A percentile compares a stretch with the other conserved stretches of the same genome.
These are phyloP conservation scores for Lepidium aucheri DNA, from an alignment of 345 rosid genomes.

Conservation along the genomic window DNA sequence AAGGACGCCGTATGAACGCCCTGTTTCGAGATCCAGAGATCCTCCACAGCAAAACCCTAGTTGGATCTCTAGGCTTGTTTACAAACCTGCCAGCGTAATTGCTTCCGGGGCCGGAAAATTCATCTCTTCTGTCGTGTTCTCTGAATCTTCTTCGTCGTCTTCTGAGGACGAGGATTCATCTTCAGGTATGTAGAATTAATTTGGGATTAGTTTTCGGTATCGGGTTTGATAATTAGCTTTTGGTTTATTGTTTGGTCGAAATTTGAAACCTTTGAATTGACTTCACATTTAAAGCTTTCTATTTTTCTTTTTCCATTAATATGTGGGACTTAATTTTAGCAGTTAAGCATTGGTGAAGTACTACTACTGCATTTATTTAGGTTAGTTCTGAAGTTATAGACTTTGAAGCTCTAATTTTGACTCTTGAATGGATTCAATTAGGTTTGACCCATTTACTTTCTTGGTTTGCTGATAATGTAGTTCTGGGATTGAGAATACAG, in stretches of 20 bases:
- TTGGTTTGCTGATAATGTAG: neutral
- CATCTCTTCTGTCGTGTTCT: slow-evolving; percentile 55
- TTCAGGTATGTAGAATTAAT: slow-evolving; percentile 32
- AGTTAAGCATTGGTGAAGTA: neutral
- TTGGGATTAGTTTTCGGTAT: neutral
- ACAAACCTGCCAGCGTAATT: slow-evolving; percentile 65
- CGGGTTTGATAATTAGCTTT: neutral
- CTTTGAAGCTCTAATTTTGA: neutral
- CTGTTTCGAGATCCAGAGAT: slow-evolving; percentile 11
- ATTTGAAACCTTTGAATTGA: neutral
- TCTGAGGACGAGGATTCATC: slow-evolving; percentile 40
- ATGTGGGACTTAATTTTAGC: slow-evolving; percentile 7
- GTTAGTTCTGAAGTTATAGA: neutral
- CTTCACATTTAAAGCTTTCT: neutral
- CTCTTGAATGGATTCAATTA: neutral
- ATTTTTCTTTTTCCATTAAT: neutral
- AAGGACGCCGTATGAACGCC: slow-evolving; percentile 66
- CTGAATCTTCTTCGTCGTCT: slow-evolving; percentile 48
- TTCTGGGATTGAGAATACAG: neutral
- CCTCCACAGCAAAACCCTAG: slow-evolving; percentile 50
- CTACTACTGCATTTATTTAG: neutral
- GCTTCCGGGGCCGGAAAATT: slow-evolving; percentile 73
- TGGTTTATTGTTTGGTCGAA: neutral
- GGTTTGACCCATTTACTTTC: neutral
- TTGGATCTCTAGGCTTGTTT: slow-evolving; percentile 75